Evolutionary conservation across 2,329 filamentous ascomycete genomes (phyloP).

Genomic region (Colletotrichum shisoi): DNA sequence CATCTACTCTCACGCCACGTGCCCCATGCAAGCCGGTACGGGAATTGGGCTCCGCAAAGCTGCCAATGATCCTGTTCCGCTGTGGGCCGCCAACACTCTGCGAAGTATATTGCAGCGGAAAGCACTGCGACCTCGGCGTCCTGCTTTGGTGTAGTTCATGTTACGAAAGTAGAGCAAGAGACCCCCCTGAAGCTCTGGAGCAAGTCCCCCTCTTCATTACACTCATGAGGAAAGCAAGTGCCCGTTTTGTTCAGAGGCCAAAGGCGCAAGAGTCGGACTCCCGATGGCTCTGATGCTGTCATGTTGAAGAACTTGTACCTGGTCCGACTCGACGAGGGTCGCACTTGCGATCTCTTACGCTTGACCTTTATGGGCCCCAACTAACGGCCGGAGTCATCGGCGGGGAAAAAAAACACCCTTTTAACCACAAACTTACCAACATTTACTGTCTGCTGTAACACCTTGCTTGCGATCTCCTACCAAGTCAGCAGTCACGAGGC

Average conservation of each 20-base stretch:
- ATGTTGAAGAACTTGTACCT: neutral
- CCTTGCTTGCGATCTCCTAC: neutral
- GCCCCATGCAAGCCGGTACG: slow-evolving; percentile 3
- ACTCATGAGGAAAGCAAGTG: neutral
- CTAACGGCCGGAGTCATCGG: no score
- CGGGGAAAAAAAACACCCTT: no score
- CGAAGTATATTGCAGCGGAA: no score
- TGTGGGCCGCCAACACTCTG: neutral
- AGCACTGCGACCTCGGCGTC: slow-evolving; percentile 16
- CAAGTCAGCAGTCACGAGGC: neutral
- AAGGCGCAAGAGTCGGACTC: neutral
- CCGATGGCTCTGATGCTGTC: neutral
- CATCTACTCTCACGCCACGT: neutral
- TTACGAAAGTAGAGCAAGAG: slow-evolving; percentile 3
- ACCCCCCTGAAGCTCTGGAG: neutral
- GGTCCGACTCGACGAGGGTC: neutral
- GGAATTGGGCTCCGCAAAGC: slow-evolving; percentile 20
- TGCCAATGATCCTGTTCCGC: slow-evolving; percentile 24
- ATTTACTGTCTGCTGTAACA: no score
- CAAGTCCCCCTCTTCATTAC: neutral
- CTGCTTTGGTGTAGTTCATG: slow-evolving; percentile 14
- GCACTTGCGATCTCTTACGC: neutral
- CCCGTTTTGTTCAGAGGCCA: no score
- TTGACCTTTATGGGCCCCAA: no score
- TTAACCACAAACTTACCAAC: no score